These are phyloP conservation scores for Lactarius indigo DNA, from an alignment of 768 basidiomycete species.

Conservation along the genomic window DNA sequence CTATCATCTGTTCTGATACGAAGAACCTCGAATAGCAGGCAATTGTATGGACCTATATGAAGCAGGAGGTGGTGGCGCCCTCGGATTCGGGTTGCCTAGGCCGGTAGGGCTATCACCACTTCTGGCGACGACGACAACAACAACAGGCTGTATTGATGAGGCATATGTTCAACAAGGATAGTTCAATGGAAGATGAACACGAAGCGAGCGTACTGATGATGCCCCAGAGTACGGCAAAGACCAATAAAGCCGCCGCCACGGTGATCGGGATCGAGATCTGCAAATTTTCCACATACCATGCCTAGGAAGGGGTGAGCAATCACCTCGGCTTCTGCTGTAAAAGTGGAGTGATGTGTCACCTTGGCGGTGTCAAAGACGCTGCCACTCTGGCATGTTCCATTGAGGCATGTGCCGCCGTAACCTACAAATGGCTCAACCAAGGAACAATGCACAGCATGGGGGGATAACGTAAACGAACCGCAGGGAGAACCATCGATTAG, in stretches of 20 bases:
- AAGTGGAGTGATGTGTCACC: slow-evolving; percentile 34
- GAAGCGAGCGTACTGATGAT: slow-evolving; percentile 42
- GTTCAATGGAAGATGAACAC: background rate
- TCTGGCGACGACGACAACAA: background rate
- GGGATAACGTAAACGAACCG: slow-evolving; percentile 43
- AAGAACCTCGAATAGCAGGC: background rate
- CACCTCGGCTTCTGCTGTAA: slow-evolving; percentile 6
- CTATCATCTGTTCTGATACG: slow-evolving; percentile 2
- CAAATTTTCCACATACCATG: slow-evolving; percentile 74
- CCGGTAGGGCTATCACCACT: background rate
- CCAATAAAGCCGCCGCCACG: slow-evolving; percentile 61
- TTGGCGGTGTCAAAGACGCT: slow-evolving; percentile 57
- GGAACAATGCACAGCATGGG: slow-evolving; percentile 14
- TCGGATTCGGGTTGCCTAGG: background rate
- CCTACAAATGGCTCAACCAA: slow-evolving; percentile 38
- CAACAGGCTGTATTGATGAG: slow-evolving; percentile 7
- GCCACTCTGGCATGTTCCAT: slow-evolving; percentile 60
- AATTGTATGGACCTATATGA: background rate
- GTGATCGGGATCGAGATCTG: slow-evolving; percentile 79
- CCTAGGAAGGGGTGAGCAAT: slow-evolving; percentile 36
- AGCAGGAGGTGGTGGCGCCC: background rate
- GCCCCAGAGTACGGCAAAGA: slow-evolving; percentile 53
- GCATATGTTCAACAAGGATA: background rate
- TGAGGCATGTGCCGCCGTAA: slow-evolving; percentile 65
- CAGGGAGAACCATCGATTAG: slow-evolving; percentile 84